Conservation (phyloP, 495 filamentous ascomycete genomes). For the Annulohypoxylon bovei region DNA sequence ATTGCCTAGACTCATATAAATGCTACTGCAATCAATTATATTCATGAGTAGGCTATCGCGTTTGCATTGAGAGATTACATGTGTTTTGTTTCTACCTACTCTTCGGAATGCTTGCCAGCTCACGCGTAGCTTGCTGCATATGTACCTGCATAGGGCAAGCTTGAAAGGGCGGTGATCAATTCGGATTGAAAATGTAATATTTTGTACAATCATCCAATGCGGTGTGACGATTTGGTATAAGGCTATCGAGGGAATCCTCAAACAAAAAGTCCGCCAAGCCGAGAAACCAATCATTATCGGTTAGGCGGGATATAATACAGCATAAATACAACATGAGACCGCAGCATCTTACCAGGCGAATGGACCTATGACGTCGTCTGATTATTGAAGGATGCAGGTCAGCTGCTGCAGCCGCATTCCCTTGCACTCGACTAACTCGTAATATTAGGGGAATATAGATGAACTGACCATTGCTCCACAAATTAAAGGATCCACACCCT, state of each 20-base stretch:
- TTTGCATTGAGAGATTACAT: not conserved
- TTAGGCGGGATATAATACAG: not conserved
- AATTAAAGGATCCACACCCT: no score
- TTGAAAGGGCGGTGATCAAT: slow-evolving; percentile 29
- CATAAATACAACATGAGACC: slow-evolving; percentile 2
- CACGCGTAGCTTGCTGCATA: not conserved
- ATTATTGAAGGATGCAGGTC: slow-evolving; percentile 15
- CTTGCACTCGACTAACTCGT: slow-evolving; percentile 9
- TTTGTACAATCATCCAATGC: slow-evolving; percentile 25
- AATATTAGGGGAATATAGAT: not conserved
- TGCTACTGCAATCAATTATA: not conserved
- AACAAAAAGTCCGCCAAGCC: slow-evolving; percentile 6
- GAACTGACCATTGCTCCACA: no score
- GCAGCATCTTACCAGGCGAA: slow-evolving; percentile 24
- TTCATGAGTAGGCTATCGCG: not conserved
- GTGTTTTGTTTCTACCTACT: not conserved
- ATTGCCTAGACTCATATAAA: not conserved
- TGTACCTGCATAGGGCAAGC: no score
- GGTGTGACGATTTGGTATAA: slow-evolving; percentile 22
- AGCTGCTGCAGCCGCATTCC: slow-evolving; percentile 36
- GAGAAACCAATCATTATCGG: not conserved
- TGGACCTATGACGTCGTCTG: slow-evolving; percentile 36
- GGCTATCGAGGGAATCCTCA: slow-evolving; percentile 17
- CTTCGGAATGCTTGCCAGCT: not conserved
- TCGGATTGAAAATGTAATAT: slow-evolving; percentile 22